Conservation (phyloP, 2,329 filamentous ascomycete genomes). For the Penicillium sp. region DNA sequence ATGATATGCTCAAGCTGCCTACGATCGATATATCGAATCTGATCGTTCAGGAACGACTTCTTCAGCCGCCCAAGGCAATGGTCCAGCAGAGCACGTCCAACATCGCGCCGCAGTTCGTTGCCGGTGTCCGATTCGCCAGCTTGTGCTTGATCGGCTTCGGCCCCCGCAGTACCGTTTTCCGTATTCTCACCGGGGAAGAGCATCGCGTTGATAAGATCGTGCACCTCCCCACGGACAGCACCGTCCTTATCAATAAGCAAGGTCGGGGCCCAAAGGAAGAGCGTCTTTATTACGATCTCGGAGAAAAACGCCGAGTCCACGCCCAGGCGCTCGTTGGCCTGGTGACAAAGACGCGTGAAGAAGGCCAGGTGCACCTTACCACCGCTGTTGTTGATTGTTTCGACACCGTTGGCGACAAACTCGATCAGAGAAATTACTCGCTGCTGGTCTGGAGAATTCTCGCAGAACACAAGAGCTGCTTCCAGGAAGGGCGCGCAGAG, state of each 20-base stretch:
- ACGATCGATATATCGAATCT: constrained; percentile 32
- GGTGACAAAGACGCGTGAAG: constrained; percentile 52
- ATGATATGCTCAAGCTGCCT: constrained; percentile 38
- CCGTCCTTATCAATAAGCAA: constrained; percentile 51
- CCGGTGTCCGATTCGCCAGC: not conserved
- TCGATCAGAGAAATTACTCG: constrained; percentile 40
- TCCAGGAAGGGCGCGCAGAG: constrained; percentile 56
- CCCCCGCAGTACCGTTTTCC: constrained; percentile 22
- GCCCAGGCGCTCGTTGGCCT: constrained; percentile 38
- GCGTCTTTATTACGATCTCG: constrained; percentile 38
- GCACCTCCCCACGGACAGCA: constrained; percentile 45
- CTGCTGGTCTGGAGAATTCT: constrained; percentile 35
- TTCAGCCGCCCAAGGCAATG: constrained; percentile 35
- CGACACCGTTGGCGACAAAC: constrained; percentile 45
- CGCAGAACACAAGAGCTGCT: constrained; percentile 55
- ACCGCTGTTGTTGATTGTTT: constrained; percentile 48
- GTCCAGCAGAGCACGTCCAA: constrained; percentile 34
- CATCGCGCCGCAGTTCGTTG: constrained; percentile 25
- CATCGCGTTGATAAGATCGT: constrained; percentile 42
- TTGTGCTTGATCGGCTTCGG: not conserved
- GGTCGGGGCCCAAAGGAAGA: constrained; percentile 50
- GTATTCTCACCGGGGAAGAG: constrained; percentile 41
- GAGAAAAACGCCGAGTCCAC: constrained; percentile 36
- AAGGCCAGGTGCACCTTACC: constrained; percentile 50
- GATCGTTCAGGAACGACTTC: constrained; percentile 29